Evolutionary conservation across 2,329 filamentous ascomycete genomes (phyloP).

Genomic region (Dactylellina sp.): DNA sequence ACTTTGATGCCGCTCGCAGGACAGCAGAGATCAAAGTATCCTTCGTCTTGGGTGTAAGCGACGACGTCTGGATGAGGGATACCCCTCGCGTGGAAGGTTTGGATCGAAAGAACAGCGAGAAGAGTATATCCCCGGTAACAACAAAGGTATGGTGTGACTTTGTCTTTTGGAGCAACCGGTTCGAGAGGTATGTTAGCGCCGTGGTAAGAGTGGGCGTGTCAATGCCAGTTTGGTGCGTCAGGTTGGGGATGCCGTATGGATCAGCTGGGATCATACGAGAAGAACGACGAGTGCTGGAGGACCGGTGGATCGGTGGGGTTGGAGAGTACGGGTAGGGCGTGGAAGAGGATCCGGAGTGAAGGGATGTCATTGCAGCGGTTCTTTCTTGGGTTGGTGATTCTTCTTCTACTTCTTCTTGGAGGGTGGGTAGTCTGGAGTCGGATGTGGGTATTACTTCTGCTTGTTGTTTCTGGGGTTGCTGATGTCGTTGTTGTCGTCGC

Average conservation of each 20-base stretch:
- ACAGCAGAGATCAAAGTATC: conserved; percentile 35
- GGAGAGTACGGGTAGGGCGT: conserved; percentile 18
- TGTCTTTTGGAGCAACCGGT: conserved; percentile 46
- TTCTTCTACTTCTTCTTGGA: conserved; percentile 12
- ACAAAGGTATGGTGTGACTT: conserved; percentile 55
- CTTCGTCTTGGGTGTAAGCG: conserved; percentile 21
- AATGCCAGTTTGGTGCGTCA: conserved; percentile 16
- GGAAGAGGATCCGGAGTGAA: conserved; percentile 28
- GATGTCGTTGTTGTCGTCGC: conserved; percentile 32
- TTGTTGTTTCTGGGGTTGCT: conserved; percentile 11
- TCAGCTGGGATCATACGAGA: neutral
- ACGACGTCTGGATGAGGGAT: conserved; percentile 39
- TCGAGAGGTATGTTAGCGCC: conserved; percentile 44
- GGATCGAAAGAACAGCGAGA: conserved; percentile 45
- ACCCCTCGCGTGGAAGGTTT: conserved; percentile 19
- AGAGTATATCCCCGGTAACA: conserved; percentile 37
- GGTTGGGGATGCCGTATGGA: neutral
- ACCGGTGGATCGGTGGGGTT: conserved; percentile 15
- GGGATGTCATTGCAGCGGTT: conserved; percentile 20
- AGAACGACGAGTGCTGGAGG: neutral
- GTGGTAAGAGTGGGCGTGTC: conserved; percentile 47
- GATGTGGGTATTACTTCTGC: neutral
- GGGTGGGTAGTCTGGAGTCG: neutral
- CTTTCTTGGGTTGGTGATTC: conserved; percentile 10
- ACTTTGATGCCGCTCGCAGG: conserved; percentile 24